Evolutionary conservation across 768 basidiomycete genomes (phyloP).

Genomic region (Leccinum incarnatum): DNA sequence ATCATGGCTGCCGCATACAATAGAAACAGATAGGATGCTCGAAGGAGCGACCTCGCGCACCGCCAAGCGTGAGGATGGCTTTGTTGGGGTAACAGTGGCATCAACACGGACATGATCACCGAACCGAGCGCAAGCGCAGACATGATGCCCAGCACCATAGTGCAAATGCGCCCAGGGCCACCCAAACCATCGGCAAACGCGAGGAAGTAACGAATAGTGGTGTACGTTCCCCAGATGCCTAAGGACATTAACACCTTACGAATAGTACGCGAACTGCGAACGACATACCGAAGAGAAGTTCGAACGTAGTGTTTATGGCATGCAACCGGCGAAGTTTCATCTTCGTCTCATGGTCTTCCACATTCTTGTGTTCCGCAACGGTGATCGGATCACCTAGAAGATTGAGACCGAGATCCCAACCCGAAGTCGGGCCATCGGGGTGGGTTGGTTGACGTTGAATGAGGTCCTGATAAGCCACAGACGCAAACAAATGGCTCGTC

Average conservation of each 20-base stretch:
- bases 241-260: neutral
- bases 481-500: slow-evolving; percentile 14
- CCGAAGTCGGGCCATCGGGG: slow-evolving; percentile 34
- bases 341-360: slow-evolving; percentile 27
- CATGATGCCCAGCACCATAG: slow-evolving; percentile 26
- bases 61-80: slow-evolving; percentile 9
- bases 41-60: slow-evolving; percentile 28
- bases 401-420: slow-evolving; percentile 31
- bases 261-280: slow-evolving; percentile 1
- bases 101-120: slow-evolving; percentile 39
- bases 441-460: slow-evolving; percentile 42
- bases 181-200: slow-evolving; percentile 49
- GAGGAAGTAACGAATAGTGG: slow-evolving; percentile 61
- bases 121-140: slow-evolving; percentile 24
- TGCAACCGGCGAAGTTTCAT: slow-evolving; percentile 35
- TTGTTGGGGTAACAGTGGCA: slow-evolving; percentile 35
- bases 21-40: slow-evolving; percentile 43
- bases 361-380: slow-evolving; percentile 29
- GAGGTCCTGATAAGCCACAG: slow-evolving; percentile 36
- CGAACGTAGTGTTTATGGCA: slow-evolving; percentile 28
- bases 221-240: slow-evolving; percentile 65
- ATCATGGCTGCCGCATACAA: slow-evolving; percentile 51
- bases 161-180: slow-evolving; percentile 37
- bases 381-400: slow-evolving; percentile 33
- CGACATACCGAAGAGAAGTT: slow-evolving; percentile 36